Base-by-base conservation (phyloP, 129 eudicot species). In the Daucus carota region DNA sequence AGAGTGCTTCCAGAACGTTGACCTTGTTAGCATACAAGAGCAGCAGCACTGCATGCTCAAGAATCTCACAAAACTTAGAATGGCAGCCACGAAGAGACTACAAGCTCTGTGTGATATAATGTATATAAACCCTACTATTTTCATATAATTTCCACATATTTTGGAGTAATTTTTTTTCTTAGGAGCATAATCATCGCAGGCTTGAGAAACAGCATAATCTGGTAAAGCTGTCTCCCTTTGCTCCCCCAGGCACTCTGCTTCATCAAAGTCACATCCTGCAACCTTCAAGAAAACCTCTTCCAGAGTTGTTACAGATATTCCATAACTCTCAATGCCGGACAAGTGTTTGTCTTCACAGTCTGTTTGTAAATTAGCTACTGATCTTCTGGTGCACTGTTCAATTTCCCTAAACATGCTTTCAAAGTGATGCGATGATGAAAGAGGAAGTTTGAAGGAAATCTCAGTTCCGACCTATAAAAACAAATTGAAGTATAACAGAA, bases 221-320 rank as follows among this genome's bases (percentile, higher is more conserved):
- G 86, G 81, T 68, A 80, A 79, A 65, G 54, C 57, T 33, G 31
- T 59, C 70, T 80, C 57, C 59, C 47, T 77, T 78, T 74, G 79
- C 78, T 77, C 87, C 62, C 76, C 84, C 67, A 44, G 76, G 68
- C 75, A 32, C 73, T 95, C 92, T 17, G 84, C 80, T 73, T 85
- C 95, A 80, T 85, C 87, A 78, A 86, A 81, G 54, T 91, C 95
- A 41, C 91, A 90, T 72, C 97, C 97, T 74, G 99, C 97, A 80
- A 95, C 99, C 80, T 89, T 86, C 66, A 95, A 76, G 80, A 95
- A 95, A 59, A 95, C 99, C 79, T 95, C 99, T 85, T 95, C 99
- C 76, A 95, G 86, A 81, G 99, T 95, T 47, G 99, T 95, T 24
- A 95, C 96, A 47, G 99, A 95, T 62, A 95, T 92, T 33, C 99